Conservation (phyloP, 768 basidiomycete species). For the Amanita inopinata region DNA sequence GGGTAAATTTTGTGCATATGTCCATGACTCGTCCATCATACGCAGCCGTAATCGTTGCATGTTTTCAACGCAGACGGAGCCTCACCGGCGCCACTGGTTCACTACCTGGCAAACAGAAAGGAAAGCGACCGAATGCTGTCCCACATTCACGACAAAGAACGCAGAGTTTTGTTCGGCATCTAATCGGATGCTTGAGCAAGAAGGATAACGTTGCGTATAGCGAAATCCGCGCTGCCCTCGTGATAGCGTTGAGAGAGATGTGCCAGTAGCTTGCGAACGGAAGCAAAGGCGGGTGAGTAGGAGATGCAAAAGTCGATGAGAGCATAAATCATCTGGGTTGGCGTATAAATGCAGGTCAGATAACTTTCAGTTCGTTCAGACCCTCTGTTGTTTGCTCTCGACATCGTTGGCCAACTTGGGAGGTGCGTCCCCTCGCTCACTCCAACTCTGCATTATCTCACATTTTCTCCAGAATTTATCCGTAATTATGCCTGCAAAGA, state of each 20-base stretch:
- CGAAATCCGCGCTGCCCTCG: background rate
- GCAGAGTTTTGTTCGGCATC: too few species aligned
- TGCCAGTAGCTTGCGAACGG: slow-evolving; percentile 4
- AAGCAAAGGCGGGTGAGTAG: background rate
- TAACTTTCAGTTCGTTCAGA: background rate
- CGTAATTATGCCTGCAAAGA: slow-evolving; percentile 7
- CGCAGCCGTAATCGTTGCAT: too few species aligned
- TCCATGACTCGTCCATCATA: too few species aligned
- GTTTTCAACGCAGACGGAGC: too few species aligned
- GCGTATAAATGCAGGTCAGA: background rate
- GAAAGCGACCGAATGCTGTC: too few species aligned
- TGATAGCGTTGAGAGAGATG: slow-evolving; percentile 6
- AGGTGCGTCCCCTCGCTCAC: background rate
- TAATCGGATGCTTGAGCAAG: too few species aligned
- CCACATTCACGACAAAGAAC: too few species aligned
- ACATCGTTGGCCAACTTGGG: too few species aligned
- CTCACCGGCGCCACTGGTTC: too few species aligned
- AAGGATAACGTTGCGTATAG: background rate
- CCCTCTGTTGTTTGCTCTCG: background rate
- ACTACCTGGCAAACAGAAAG: too few species aligned
- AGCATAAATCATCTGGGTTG: background rate
- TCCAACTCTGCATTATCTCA: too few species aligned
- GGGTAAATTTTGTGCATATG: too few species aligned
- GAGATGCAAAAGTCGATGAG: background rate
- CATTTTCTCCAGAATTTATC: background rate